phyloP scores from a whole-genome alignment of 495 filamentous ascomycete genomes.

The Ramalina intermedia region DNA sequence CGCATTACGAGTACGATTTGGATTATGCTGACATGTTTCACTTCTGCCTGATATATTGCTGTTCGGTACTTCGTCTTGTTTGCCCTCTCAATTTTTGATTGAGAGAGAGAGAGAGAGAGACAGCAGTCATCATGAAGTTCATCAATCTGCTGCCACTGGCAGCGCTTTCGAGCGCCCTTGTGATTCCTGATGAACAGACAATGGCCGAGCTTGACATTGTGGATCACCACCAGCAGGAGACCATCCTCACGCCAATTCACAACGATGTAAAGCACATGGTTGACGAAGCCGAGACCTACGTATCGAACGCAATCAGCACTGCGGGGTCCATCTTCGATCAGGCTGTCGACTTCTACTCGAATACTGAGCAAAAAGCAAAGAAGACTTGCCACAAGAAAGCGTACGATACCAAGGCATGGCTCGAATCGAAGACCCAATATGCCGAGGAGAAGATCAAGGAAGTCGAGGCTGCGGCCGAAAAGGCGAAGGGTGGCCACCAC shows the following conservation, averaged over 20 bases:
- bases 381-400: constrained; percentile 23
- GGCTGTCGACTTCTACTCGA: constrained; percentile 24
- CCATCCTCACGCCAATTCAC: constrained; percentile 24
- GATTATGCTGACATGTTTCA: not conserved
- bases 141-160: constrained; percentile 36
- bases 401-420: constrained; percentile 31
- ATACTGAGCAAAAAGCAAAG: constrained; percentile 19
- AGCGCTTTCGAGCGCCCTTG: constrained; percentile 39
- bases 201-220: constrained; percentile 25
- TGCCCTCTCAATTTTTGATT: not conserved
- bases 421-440: constrained; percentile 20
- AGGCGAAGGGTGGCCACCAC: constrained; percentile 13
- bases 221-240: constrained; percentile 17
- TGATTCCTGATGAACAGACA: constrained; percentile 37
- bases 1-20: not conserved
- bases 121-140: constrained; percentile 30
- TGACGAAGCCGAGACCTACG: constrained; percentile 18
- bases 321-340: constrained; percentile 32
- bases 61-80: not conserved
- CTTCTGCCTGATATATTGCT: not conserved
- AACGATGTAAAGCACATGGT: constrained; percentile 24
- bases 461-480: not conserved
- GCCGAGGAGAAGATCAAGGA: constrained; percentile 14
- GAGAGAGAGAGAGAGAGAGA: not conserved
- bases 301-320: constrained; percentile 20